phyloP scores from a whole-genome alignment of 2,329 filamentous ascomycete species.

The Penicillium fuscoglaucum region DNA sequence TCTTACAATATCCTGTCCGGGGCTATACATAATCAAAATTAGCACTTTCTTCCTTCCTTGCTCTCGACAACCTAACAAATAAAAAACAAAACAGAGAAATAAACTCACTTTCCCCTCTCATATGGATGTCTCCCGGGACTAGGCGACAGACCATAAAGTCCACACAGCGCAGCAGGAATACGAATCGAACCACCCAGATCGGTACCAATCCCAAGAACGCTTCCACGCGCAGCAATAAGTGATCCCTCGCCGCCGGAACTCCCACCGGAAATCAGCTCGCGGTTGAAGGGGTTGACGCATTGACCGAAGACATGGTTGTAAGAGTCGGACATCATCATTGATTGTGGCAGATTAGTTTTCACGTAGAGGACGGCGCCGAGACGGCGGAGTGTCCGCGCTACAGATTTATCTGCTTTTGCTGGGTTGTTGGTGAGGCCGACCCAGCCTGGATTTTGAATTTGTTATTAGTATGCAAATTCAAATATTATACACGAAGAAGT shows the following conservation, averaged over 20 bases:
- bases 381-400: slow-evolving; percentile 24
- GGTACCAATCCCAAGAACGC: slow-evolving; percentile 55
- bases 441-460: slow-evolving; percentile 19
- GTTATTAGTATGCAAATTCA: background rate
- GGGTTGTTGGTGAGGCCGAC: slow-evolving; percentile 27
- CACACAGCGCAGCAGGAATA: slow-evolving; percentile 58
- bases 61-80: accelerated
- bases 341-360: slow-evolving; percentile 28
- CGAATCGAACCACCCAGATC: slow-evolving; percentile 56
- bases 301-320: slow-evolving; percentile 53
- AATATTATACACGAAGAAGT: too few species aligned
- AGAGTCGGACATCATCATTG: slow-evolving; percentile 31
- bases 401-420: slow-evolving; percentile 22
- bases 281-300: slow-evolving; percentile 55
- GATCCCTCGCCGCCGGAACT: slow-evolving; percentile 58
- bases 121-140: slow-evolving; percentile 41
- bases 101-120: slow-evolving; percentile 35
- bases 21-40: slow-evolving; percentile 11
- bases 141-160: slow-evolving; percentile 52
- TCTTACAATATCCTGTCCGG: slow-evolving; percentile 30
- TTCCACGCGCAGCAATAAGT: slow-evolving; percentile 52
- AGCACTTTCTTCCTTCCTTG: background rate
- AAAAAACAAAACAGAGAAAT: slow-evolving; percentile 11
- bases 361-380: slow-evolving; percentile 27
- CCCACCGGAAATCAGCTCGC: slow-evolving; percentile 53